phyloP scores from a whole-genome alignment of 768 basidiomycete species.

The Macrolepiota albuminosa region DNA sequence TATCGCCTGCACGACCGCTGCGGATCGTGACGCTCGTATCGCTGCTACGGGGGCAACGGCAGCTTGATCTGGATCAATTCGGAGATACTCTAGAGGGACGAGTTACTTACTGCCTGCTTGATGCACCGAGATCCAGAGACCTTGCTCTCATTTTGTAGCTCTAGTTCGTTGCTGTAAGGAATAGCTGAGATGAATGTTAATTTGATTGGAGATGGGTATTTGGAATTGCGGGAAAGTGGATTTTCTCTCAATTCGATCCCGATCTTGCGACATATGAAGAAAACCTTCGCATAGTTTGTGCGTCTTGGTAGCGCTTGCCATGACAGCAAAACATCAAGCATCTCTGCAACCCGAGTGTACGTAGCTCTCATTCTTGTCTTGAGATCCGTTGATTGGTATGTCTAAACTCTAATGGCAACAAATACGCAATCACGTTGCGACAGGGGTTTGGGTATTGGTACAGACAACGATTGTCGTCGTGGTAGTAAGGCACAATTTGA shows the following conservation, averaged over 20 bases:
- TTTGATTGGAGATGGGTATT: not conserved
- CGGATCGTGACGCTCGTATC: slow-evolving; percentile 17
- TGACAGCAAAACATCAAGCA: too few species aligned
- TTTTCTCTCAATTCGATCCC: not conserved
- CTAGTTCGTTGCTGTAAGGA: not conserved
- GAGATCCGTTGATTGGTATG: too few species aligned
- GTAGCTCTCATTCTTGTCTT: too few species aligned
- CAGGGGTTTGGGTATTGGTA: too few species aligned
- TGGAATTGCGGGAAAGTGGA: not conserved
- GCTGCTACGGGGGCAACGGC: slow-evolving; percentile 15
- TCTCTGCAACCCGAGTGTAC: too few species aligned
- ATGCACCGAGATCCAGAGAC: not conserved
- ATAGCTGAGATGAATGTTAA: not conserved
- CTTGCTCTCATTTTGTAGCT: not conserved
- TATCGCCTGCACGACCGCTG: slow-evolving; percentile 13
- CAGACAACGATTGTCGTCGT: too few species aligned
- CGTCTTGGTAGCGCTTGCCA: too few species aligned
- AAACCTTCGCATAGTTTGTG: too few species aligned
- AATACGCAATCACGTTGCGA: too few species aligned
- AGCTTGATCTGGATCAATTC: not conserved
- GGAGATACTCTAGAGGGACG: not conserved
- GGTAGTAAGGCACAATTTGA: too few species aligned
- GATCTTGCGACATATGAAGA: too few species aligned
- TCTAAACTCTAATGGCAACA: too few species aligned
- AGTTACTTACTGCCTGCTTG: not conserved